phyloP scores from a whole-genome alignment of 208 protist species.

The Herpetomonas tarakana region DNA sequence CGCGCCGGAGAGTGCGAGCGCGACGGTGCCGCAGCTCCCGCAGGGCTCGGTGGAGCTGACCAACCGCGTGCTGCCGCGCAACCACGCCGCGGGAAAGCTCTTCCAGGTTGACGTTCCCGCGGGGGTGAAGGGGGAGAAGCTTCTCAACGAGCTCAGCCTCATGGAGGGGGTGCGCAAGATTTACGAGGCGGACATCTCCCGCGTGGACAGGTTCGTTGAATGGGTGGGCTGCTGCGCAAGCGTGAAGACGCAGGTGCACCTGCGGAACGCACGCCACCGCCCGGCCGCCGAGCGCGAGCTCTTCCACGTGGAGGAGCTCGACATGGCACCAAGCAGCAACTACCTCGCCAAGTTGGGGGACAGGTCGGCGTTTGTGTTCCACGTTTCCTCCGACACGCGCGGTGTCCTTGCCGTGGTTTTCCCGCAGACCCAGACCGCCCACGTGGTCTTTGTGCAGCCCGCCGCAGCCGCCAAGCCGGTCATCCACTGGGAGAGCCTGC shows the following conservation, averaged over 20 bases:
- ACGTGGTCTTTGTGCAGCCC: constrained; percentile 79
- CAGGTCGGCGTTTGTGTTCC: constrained; percentile 78
- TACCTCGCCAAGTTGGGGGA: constrained; percentile 48
- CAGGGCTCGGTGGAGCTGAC: constrained; percentile 23
- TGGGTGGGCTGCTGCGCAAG: constrained; percentile 60
- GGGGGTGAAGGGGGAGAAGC: constrained; percentile 52
- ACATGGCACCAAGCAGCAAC: constrained; percentile 26
- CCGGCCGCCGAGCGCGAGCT: constrained; percentile 51
- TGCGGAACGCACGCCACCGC: constrained; percentile 37
- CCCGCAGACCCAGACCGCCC: constrained; percentile 37
- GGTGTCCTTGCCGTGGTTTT: constrained; percentile 70
- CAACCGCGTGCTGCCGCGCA: constrained; percentile 63
- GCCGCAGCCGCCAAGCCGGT: constrained; percentile 57
- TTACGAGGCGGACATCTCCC: constrained; percentile 71
- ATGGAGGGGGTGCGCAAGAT: constrained; percentile 65
- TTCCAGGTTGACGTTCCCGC: constrained; percentile 55
- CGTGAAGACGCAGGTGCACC: constrained; percentile 49
- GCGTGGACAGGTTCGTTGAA: constrained; percentile 54
- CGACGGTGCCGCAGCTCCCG: constrained; percentile 5
- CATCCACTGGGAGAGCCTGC: constrained; percentile 59
- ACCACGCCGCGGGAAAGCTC: constrained; percentile 25
- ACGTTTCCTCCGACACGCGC: constrained; percentile 54
- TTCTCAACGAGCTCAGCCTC: constrained; percentile 61
- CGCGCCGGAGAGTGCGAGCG: constrained; percentile 17
- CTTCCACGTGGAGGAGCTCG: constrained; percentile 71